Base-by-base conservation (phyloP, 208 protist genomes). In the Strigomonas culicis region DNA sequence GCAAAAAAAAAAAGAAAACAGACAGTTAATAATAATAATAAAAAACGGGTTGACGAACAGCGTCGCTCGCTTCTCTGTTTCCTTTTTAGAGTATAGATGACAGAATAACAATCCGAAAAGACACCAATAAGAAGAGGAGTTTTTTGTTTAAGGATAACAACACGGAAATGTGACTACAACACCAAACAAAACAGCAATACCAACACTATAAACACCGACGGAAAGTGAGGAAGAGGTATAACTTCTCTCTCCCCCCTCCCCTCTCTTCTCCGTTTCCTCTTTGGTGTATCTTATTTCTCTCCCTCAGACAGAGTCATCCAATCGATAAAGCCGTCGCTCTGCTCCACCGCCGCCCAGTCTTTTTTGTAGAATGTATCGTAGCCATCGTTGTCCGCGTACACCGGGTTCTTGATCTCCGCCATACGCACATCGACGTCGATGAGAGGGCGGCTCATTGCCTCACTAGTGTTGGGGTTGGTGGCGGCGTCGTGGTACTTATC, bases 401-500 rank as follows among this genome's bases (percentile, higher is more conserved):
- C 88, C 0, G 75, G 76, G 63, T 94, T 92, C n/a, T n/a, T n/a
- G n/a, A n/a, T n/a, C n/a, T n/a, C n/a, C n/a, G n/a, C n/a, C 21
- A 81, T 75, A 60, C 84, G 78, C 62, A 59, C 30, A 46, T 69
- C 61, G 13, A 79, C 71, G 4, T 53, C 44, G 67, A 91, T 90
- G 13, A 70, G 7, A 6, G n/a, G 7, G 22, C 10, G 7, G 25
- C 49, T 53, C 6, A 22, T 53, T 6, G 6, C 10, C 6, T 53
- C 17, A 53, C 17, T 53, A 53, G 6, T 53, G 17, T 53, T 53
- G 17, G 6, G 6, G 17, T 53, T 53, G 17, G 6, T 30, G 17
- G 10, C 8, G 6, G 11, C 52, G 1, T 87, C 85, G 10, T 80
- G 65, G 78, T 93, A 96, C 72, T 96, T 96, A 59, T 96, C 85